Evolutionary conservation across 441 rosid species (phyloP).

Genomic region (Populus tomentosa): DNA sequence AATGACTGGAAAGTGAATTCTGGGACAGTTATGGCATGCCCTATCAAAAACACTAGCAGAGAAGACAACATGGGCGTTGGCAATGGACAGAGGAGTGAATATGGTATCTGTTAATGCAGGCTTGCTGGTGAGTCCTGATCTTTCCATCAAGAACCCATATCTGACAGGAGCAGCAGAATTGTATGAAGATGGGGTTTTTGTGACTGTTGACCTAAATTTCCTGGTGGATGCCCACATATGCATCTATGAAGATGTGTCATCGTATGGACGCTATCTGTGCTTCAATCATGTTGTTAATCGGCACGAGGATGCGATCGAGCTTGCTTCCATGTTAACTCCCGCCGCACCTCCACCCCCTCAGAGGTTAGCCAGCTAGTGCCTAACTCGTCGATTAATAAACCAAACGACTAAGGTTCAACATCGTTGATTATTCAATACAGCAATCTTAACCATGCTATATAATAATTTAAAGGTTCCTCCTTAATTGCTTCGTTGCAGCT

Average conservation of each 20-base stretch:
- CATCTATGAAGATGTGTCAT: slow-evolving; percentile 47
- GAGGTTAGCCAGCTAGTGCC: slow-evolving; percentile 24
- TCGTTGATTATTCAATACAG: background rate
- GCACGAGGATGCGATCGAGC: slow-evolving; percentile 38
- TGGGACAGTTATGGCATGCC: slow-evolving; percentile 61
- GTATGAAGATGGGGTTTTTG: slow-evolving; percentile 63
- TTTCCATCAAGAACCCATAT: slow-evolving; percentile 43
- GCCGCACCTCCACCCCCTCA: slow-evolving; percentile 25
- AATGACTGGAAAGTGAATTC: background rate
- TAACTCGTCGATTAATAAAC: background rate
- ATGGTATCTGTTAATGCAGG: slow-evolving; percentile 65
- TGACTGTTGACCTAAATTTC: slow-evolving; percentile 45
- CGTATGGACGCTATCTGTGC: slow-evolving; percentile 63
- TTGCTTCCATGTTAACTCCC: slow-evolving; percentile 34
- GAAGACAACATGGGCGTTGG: slow-evolving; percentile 74
- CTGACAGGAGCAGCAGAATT: slow-evolving; percentile 72
- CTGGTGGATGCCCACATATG: slow-evolving; percentile 50
- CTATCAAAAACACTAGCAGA: slow-evolving; percentile 64
- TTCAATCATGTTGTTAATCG: slow-evolving; percentile 42
- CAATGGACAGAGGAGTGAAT: slow-evolving; percentile 64
- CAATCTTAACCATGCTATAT: no score
- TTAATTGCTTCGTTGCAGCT: slow-evolving; percentile 12
- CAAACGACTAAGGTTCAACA: background rate
- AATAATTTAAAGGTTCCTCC: no score
- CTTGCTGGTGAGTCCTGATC: slow-evolving; percentile 37